Conservation (phyloP, 495 filamentous ascomycete genomes). For the Podospora pseudocomata region DNA sequence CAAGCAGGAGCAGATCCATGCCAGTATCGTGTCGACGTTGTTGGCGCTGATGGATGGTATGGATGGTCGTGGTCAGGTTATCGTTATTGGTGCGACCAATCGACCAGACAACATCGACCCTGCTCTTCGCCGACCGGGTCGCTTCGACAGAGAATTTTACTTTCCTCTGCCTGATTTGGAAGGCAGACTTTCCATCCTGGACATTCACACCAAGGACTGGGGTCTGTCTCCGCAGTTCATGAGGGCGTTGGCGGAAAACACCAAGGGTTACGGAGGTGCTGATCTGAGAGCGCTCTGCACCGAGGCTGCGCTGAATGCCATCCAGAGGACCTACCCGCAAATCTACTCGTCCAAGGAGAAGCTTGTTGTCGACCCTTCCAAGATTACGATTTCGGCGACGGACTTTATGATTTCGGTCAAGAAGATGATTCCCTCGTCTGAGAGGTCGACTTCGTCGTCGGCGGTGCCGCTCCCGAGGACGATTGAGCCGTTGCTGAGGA, state of each 20-base stretch:
- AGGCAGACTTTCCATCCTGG: constrained; percentile 77
- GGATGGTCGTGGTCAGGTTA: constrained; percentile 96
- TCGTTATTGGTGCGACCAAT: constrained; percentile 97
- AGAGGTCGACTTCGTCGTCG: constrained; percentile 76
- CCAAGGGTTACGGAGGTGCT: constrained; percentile 94
- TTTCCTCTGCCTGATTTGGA: constrained; percentile 83
- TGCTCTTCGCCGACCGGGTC: constrained; percentile 85
- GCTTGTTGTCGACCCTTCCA: constrained; percentile 78
- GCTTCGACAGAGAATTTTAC: constrained; percentile 97
- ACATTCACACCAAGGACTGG: constrained; percentile 96
- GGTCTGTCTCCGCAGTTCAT: constrained; percentile 76
- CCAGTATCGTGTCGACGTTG: constrained; percentile 93
- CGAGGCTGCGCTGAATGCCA: constrained; percentile 96
- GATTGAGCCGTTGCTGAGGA: constrained; percentile 76
- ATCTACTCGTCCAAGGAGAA: constrained; percentile 91
- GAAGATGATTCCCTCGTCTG: constrained; percentile 91
- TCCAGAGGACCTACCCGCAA: constrained; percentile 92
- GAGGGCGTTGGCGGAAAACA: constrained; percentile 74
- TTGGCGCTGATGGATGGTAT: constrained; percentile 98
- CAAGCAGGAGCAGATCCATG: constrained; percentile 97
- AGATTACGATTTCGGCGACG: constrained; percentile 77
- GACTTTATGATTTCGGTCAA: constrained; percentile 97
- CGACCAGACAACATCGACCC: constrained; percentile 96
- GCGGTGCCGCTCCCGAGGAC: constrained; percentile 71
- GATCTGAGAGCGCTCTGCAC: constrained; percentile 92